Base-by-base conservation (phyloP, 75 land plant genomes). In the Selaginella moellendorffii region DNA sequence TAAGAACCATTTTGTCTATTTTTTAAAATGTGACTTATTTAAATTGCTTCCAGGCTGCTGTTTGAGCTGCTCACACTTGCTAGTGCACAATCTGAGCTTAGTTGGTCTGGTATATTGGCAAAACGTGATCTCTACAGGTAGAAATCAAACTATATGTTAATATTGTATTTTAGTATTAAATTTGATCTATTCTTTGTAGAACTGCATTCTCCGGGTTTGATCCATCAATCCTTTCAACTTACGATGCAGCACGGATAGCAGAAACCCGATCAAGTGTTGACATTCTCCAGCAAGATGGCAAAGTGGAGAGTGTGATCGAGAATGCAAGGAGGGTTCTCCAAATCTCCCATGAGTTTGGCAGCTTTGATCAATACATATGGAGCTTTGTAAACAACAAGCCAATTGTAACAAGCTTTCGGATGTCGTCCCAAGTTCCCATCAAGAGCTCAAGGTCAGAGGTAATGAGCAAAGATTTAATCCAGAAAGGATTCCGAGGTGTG, bases 211-310 rank as follows among this genome's bases (percentile, higher is more conserved):
- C 2, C 23, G 59, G 24, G 9, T 56, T 56, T n/a, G 59, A 56
- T 24, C 59, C 59, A 9, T 5, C n/a, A 19, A 25, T 56, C 5
- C 17, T 56, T 19, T 24, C 23, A 2, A 56, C 21, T 2, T 56
- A 21, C 24, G 25, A 5, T 8, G 5, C 59, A 9, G 2, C 21
- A 21, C 8, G 24, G n/a, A 25, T 21, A 21, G 2, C 9, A 5
- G 9, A 21, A 8, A 21, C n/a, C 8, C 5, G 24, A 25, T 5
- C 8, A 8, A 25, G 24, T 8, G 5, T 56, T 8, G 59, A 56
- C 24, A 56, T 56, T 56, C 59, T 56, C n/a, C 59, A 56, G n/a
- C 59, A 56, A 56, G 59, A 56, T n/a, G 59, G 59, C 8, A 56
- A 46, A 25, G 24, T 8, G 59, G 59, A 56, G 59, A 25, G 59